Evolutionary conservation across 345 rosid genomes (phyloP), one percentile per base, ranked within the genome.

Genomic region (Gossypium ekmanianum): DNA sequence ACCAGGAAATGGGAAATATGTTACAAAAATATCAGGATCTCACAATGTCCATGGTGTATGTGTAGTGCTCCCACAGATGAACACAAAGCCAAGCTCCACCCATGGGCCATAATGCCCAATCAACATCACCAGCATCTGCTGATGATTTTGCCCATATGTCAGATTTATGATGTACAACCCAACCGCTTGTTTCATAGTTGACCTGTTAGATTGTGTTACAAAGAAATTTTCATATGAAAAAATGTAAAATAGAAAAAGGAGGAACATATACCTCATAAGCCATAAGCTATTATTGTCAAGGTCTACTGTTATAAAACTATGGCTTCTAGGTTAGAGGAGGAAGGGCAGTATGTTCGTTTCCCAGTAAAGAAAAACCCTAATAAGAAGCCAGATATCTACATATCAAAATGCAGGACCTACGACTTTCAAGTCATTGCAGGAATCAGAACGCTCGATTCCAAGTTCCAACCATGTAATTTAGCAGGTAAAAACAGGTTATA

Each of bases 81-180:
- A 94, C 89, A 75, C 94, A 93, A 68, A 95, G 95, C 98, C 99
- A 95, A 29, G 98, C 91, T 71, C 99, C 99, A 57, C 99, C 99
- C 98, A 95, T 95, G 22, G 96, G 98, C 99, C 99, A 95, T 27
- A 95, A 70, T 17, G 93, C 93, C 94, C 93, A 95, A 50, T 81
- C 81, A 72, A 87, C 97, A 13, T 89, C 71, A 61, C 99, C 97
- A 62, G 70, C 74, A 86, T 86, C 90, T 12, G 90, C 88, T 24
- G 99, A 95, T 74, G 98, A 83, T 83, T 90, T 95, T 27, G 97
- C 97, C 99, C 99, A 95, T 75, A 95, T 76, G 77, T 95, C 99
- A 65, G 94, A 79, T 65, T 86, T 88, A 79, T 91, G 97, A 88
- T 95, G 98, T 67, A 80, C 90, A 75, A 91, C 92, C 99, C 99